Conservation (phyloP, 192 early-diverging fungal species). For the Piromyces finnis region DNA sequence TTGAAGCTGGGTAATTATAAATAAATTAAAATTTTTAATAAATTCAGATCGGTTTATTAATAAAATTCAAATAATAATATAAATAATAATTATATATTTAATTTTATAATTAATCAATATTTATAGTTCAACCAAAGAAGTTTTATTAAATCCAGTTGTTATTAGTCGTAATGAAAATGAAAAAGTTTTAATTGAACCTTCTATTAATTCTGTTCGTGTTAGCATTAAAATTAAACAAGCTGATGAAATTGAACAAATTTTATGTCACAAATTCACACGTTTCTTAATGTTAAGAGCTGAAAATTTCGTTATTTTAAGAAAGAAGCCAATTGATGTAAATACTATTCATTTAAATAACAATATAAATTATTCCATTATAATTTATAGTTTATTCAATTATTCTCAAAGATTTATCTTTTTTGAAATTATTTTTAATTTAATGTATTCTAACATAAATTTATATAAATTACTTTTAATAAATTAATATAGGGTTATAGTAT, state of each 20-base stretch:
- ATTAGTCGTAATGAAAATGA: slow-evolving; percentile 87
- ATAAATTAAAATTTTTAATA: too few relatives aligned
- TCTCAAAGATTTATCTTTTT: too few relatives aligned
- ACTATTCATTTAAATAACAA: too few relatives aligned
- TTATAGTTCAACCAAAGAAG: slow-evolving; percentile 52
- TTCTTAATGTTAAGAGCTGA: slow-evolving; percentile 96
- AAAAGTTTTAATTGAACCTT: slow-evolving; percentile 75
- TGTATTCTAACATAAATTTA: too few relatives aligned
- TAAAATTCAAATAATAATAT: too few relatives aligned
- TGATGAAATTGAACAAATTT: slow-evolving; percentile 85
- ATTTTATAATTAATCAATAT: neutral
- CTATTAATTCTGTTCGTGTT: slow-evolving; percentile 84
- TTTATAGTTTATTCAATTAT: too few relatives aligned
- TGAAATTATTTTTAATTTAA: too few relatives aligned
- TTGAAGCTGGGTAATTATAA: slow-evolving; percentile 63
- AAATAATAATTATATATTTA: neutral
- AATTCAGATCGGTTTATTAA: too few relatives aligned
- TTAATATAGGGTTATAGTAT: slow-evolving; percentile 85
- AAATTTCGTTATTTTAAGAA: slow-evolving; percentile 79
- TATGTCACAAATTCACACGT: slow-evolving; percentile 93
- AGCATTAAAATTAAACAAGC: slow-evolving; percentile 95
- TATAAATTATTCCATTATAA: too few relatives aligned
- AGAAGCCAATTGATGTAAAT: slow-evolving; percentile 69
- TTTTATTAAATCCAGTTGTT: slow-evolving; percentile 66
- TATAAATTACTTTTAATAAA: too few relatives aligned